Base-by-base conservation (phyloP, 331 rosid genomes). In the Dryas integrifolia region DNA sequence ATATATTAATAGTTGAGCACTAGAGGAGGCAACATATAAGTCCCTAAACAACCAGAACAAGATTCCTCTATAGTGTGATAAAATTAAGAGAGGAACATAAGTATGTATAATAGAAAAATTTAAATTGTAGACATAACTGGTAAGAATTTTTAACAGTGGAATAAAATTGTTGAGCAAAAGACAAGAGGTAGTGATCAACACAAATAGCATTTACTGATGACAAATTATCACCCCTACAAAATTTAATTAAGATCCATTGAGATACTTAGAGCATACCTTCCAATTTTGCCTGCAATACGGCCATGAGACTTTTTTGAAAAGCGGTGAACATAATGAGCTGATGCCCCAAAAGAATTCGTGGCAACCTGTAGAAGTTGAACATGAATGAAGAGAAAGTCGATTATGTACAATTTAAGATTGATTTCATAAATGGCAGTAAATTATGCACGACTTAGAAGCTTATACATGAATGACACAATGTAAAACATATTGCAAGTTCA, bases 221-320 rank as follows among this genome's bases (percentile, higher is more conserved):
- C 6, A 9, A 10, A 30, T 38, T 24, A 53, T 40, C 50, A 55
- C 7, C 74, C 41, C 58, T 16, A 46, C 24, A 38, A 12, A 58
- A 47, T 43, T 41, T 59, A 62, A 50, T 48, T 21, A 51, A 52
- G 56, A 78, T 53, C 21, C 16, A 62, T 49, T 65, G 4, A 70
- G 56, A 45, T 14, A 62, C 53, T 71, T 5, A 67, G 47, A 49
- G 39, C 61, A 74, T 84, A 95, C 98, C 98, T 95, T 82, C 98
- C 98, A 70, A 95, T 52, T 85, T 83, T 91, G 60, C 97, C 98
- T 4, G 72, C 83, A 63, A 95, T 69, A 70, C 95, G 88, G 58
- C 97, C 96, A 84, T 85, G 97, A 57, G 98, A 95, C 76, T 89
- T 95, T 61, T 91, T 76, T 45, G 98, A 95, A 81, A 95, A 85